Evolutionary conservation across 106 monocot species (phyloP), one percentile per base, ranked within the genome.

Genomic region (Allium fistulosum): DNA sequence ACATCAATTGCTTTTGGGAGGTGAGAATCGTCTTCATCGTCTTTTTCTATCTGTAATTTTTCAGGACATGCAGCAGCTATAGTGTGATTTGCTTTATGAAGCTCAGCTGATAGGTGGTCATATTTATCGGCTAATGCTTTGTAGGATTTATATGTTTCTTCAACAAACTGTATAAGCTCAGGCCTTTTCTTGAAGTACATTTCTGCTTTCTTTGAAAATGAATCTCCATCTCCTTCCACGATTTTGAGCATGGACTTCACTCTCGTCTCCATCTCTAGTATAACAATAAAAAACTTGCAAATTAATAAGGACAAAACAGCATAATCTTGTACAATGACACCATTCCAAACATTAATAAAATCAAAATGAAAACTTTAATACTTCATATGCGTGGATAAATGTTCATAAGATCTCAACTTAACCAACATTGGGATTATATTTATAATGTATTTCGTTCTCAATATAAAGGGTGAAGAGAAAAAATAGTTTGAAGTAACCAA

Each of bases 51-150:
- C n/a, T 80, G 77, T 46, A 84, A 73, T 67, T 84, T 79, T 16
- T 84, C 84, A 8, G 84, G 84, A 66, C 76, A 84, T 58, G 84
- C 84, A 61, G 77, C 77, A 11, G 84, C 84, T 27, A 84, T 74
- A 60, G 84, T 84, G 72, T 84, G 84, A 57, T 84, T 84, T n/a
- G 84, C 84, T 57, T 84, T 84, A 77, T 84, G 84, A 49, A 84
- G 51, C 26, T 84, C 84, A 37, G 80, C 70, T 57, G 84, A 84
- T 15, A 84, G 67, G 28, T 71, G 80, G 56, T 84, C 84, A 15
- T 80, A 84, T 48, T 72, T 75, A 53, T 84, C 84, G 11, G 84
- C 84, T 53, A 84, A 69, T 37, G 80, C 80, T 66, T 70, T 59
- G 66, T 84, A 84, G 18, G 84, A 76, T 46, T 73, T 56, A 63